These are phyloP conservation scores for Escallonia herrerae DNA, from an alignment of 129 eudicot genomes.

Conservation along the genomic window DNA sequence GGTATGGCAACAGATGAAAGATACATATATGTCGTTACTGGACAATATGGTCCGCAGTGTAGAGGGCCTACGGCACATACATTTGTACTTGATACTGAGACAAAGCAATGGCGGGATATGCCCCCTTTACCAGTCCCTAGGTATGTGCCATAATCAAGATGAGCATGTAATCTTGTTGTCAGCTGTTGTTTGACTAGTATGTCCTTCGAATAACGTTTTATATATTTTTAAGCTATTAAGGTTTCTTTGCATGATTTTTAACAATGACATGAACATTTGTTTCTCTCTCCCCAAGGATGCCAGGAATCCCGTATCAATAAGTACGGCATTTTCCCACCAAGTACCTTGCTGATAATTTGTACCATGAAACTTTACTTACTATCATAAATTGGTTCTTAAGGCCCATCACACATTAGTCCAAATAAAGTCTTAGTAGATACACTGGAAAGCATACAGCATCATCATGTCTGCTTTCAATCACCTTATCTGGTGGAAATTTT, in stretches of 20 bases:
- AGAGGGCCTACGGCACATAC: constrained; percentile 84
- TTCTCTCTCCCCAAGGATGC: too few species aligned
- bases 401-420: neutral
- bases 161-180: too few species aligned
- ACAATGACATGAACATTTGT: too few species aligned
- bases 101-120: constrained; percentile 70
- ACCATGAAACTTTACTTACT: too few species aligned
- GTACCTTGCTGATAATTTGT: too few species aligned
- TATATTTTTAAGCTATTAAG: too few species aligned
- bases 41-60: constrained; percentile 97
- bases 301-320: too few species aligned
- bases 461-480: neutral
- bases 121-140: constrained; percentile 91
- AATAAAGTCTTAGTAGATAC: neutral
- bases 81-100: constrained; percentile 77
- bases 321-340: too few species aligned
- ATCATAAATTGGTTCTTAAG: too few species aligned
- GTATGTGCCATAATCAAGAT: constrained; percentile 22
- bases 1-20: constrained; percentile 98
- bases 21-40: constrained; percentile 75
- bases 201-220: too few species aligned
- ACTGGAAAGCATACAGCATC: neutral
- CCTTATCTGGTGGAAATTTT: neutral
- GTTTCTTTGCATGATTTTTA: too few species aligned
- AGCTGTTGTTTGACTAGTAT: too few species aligned